Percentiles rank a stretch among this genome's conserved stretches.
phyloP scores from a whole-genome alignment of 257 asterid genomes.

The Parsonsia alboflavescens region DNA sequence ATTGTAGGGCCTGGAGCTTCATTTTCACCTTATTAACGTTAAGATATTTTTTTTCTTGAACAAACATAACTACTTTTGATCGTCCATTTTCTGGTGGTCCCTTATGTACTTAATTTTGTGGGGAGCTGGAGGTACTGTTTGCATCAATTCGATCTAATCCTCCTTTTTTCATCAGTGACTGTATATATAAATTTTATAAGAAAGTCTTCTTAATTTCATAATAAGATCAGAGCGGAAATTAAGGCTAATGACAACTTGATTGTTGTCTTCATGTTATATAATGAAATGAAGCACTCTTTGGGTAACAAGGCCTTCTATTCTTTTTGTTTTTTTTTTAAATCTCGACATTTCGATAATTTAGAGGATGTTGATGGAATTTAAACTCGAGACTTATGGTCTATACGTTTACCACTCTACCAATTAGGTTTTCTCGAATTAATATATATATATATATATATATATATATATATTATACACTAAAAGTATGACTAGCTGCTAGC shows the following conservation, averaged over 20 bases:
- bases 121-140: neutral
- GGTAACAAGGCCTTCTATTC: neutral
- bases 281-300: neutral
- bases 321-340: no score
- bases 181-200: no score
- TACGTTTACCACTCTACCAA: no score
- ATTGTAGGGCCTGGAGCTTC: slow-evolving; percentile 10
- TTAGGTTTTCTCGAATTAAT: no score
- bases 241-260: neutral
- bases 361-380: no score
- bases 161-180: neutral
- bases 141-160: neutral
- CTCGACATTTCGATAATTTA: no score
- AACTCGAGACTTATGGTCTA: no score
- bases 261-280: neutral
- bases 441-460: no score
- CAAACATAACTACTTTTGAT: neutral
- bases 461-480: no score
- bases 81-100: neutral
- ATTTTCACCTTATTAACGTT: neutral
- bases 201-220: no score
- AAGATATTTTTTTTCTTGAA: slow-evolving; percentile 6
- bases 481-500: no score
- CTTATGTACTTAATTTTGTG: neutral
- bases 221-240: neutral